Evolutionary conservation across 371 early-diverging fungal species (phyloP).

Genomic region (Mortierella sp.): DNA sequence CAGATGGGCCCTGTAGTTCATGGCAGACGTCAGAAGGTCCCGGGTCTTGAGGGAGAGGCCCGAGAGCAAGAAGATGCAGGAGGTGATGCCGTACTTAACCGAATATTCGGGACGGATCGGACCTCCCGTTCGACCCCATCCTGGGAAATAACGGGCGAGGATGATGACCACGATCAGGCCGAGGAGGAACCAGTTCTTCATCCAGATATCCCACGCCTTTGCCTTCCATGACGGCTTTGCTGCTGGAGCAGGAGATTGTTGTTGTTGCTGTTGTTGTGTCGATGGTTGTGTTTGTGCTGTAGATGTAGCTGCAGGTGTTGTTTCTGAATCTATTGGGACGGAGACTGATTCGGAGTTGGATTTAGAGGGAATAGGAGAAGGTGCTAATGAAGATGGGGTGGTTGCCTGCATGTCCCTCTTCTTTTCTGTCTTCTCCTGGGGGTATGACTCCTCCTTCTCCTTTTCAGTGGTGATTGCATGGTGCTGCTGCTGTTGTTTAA

Average conservation of each 20-base stretch:
- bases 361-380: neutral
- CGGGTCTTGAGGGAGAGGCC: conserved; percentile 78
- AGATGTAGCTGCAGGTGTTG: neutral
- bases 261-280: neutral
- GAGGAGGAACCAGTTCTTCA: conserved; percentile 69
- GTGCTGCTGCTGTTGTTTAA: neutral
- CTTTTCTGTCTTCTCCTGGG: neutral
- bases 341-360: conserved; percentile 9
- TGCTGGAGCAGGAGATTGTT: no score
- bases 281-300: neutral
- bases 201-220: conserved; percentile 55
- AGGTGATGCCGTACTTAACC: conserved; percentile 77
- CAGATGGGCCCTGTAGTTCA: conserved; percentile 73
- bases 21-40: conserved; percentile 70
- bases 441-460: neutral
- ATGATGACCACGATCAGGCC: conserved; percentile 75
- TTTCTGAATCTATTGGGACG: neutral
- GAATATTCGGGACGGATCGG: conserved; percentile 74
- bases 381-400: conserved; percentile 1
- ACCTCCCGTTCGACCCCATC: conserved; percentile 73
- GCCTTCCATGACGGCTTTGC: conserved; percentile 34
- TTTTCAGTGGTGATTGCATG: neutral
- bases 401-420: neutral
- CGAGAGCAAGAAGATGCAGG: conserved; percentile 79
- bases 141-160: conserved; percentile 75